phyloP scores from a whole-genome alignment of 2,329 filamentous ascomycete species.

The Cladorrhinum sp. region DNA sequence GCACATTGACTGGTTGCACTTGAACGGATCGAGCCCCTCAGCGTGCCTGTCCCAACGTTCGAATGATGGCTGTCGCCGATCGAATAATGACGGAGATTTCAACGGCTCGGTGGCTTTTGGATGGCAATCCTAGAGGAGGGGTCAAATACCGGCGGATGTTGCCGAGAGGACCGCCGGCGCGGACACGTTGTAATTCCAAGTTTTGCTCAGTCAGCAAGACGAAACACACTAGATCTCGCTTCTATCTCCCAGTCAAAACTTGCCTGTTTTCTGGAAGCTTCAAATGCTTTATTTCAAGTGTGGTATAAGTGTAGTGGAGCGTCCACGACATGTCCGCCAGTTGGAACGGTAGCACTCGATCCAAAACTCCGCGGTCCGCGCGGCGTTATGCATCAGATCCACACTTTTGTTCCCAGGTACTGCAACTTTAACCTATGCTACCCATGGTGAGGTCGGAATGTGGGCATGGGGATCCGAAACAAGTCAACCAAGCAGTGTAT shows the following conservation, averaged over 20 bases:
- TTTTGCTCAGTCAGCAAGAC: slow-evolving; percentile 7
- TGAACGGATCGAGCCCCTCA: not conserved
- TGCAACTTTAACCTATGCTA: not conserved
- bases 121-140: not conserved
- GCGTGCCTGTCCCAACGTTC: not conserved
- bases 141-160: not conserved
- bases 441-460: not conserved
- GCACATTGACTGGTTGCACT: not conserved
- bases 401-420: not conserved
- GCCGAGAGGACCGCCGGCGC: not conserved
- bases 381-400: not conserved
- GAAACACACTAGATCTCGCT: slow-evolving; percentile 20
- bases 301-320: slow-evolving; percentile 6
- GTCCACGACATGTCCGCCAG: not conserved
- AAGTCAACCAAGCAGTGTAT: slow-evolving; percentile 1
- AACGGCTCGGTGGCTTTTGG: not conserved
- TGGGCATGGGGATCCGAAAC: slow-evolving; percentile 15
- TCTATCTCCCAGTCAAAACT: slow-evolving; percentile 11
- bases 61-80: not conserved
- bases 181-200: slow-evolving; percentile 16
- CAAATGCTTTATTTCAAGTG: not conserved
- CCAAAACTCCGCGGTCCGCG: not conserved
- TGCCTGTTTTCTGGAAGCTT: slow-evolving; percentile 4
- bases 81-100: not conserved
- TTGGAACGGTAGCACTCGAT: not conserved